Evolutionary conservation across 768 basidiomycete genomes (phyloP).

Genomic region (Amanita muscaria): DNA sequence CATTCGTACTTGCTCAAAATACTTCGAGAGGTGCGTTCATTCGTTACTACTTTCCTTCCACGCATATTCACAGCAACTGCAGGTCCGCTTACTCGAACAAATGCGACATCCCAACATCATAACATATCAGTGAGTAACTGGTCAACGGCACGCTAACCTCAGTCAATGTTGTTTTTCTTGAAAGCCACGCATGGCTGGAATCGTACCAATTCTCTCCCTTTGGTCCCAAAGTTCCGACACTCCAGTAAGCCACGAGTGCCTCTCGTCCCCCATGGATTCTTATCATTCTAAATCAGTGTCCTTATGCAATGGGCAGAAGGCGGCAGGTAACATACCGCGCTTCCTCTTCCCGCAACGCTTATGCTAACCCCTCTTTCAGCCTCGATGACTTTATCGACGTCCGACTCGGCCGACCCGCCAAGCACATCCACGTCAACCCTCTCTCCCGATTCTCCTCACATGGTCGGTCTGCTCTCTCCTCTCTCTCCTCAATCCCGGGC

Average conservation of each 20-base stretch:
- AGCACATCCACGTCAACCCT: constrained; percentile 39
- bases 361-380: constrained; percentile 23
- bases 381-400: constrained; percentile 81
- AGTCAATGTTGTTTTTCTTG: no score
- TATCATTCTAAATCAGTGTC: no score
- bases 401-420: constrained; percentile 56
- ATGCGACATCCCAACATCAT: constrained; percentile 91
- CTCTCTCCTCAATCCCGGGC: constrained; percentile 12
- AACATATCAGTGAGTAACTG: constrained; percentile 70
- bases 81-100: constrained; percentile 79
- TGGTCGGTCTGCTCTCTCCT: background rate
- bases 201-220: constrained; percentile 78
- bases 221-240: constrained; percentile 78
- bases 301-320: constrained; percentile 94
- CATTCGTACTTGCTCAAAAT: constrained; percentile 79
- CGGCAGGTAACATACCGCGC: constrained; percentile 39
- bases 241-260: constrained; percentile 85
- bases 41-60: background rate
- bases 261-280: no score
- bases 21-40: constrained; percentile 50
- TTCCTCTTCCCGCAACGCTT: constrained; percentile 2
- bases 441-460: constrained; percentile 18
- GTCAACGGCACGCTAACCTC: no score
- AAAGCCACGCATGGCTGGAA: constrained; percentile 91
- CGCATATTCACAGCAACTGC: background rate